These are phyloP conservation scores for Trichothecium roseum DNA, from an alignment of 2,329 filamentous ascomycete genomes.

Conservation along the genomic window DNA sequence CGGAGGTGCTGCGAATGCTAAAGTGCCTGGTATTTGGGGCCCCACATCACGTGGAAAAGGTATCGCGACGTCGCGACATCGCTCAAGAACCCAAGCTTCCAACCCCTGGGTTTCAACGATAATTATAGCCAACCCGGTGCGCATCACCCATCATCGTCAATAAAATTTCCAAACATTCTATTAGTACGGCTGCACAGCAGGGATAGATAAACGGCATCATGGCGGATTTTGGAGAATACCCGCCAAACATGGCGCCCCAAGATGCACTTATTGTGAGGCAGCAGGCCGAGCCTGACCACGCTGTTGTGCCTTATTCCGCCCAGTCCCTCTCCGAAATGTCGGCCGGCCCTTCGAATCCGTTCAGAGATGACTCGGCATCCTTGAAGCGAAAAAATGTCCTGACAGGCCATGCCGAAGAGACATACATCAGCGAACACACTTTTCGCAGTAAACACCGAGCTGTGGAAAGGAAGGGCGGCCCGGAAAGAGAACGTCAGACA, in stretches of 20 bases:
- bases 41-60: too few relatives aligned
- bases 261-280: constrained; percentile 50
- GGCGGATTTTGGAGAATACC: constrained; percentile 53
- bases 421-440: constrained; percentile 78
- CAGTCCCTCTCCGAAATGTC: constrained; percentile 58
- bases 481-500: constrained; percentile 44
- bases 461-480: constrained; percentile 56
- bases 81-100: too few relatives aligned
- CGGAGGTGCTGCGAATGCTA: too few relatives aligned
- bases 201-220: constrained; percentile 25
- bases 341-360: constrained; percentile 65
- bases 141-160: too few relatives aligned
- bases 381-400: constrained; percentile 72
- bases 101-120: too few relatives aligned
- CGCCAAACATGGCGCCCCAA: constrained; percentile 55
- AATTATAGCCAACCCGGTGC: too few relatives aligned
- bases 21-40: too few relatives aligned
- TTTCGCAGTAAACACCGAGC: constrained; percentile 84
- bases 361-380: constrained; percentile 49
- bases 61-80: too few relatives aligned
- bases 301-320: constrained; percentile 56
- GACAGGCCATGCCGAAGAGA: constrained; percentile 82
- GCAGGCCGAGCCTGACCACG: constrained; percentile 46
- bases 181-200: too few relatives aligned
- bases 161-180: too few relatives aligned